These are phyloP conservation scores for Fusarium secorum DNA, from an alignment of 2,329 filamentous ascomycete genomes.

Conservation along the genomic window DNA sequence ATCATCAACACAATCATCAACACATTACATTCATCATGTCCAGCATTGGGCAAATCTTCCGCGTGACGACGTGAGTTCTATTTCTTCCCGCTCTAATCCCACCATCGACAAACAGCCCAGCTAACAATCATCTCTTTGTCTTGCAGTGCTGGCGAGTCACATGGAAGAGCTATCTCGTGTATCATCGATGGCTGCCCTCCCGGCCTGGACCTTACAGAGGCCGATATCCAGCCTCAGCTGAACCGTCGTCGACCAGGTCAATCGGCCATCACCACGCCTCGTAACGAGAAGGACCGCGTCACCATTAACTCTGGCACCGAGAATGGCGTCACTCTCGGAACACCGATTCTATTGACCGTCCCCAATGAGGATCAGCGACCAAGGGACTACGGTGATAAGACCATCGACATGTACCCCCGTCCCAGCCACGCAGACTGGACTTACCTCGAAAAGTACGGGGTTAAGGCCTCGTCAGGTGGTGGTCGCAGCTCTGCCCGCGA, in stretches of 20 bases:
- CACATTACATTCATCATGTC: slow-evolving; percentile 67
- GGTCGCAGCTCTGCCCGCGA: slow-evolving; percentile 92
- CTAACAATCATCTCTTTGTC: background rate
- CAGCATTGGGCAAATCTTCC: slow-evolving; percentile 74
- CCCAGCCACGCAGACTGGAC: slow-evolving; percentile 97
- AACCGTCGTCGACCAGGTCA: slow-evolving; percentile 90
- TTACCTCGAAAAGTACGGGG: slow-evolving; percentile 95
- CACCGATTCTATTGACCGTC: slow-evolving; percentile 87
- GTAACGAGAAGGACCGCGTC: slow-evolving; percentile 90
- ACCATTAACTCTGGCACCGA: slow-evolving; percentile 94
- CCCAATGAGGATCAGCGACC: slow-evolving; percentile 93
- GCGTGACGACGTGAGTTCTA: slow-evolving; percentile 70
- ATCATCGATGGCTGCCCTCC: slow-evolving; percentile 94
- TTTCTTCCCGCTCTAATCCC: background rate
- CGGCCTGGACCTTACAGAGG: slow-evolving; percentile 83
- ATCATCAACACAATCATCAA: background rate
- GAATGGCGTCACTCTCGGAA: slow-evolving; percentile 87
- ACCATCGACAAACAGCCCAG: background rate
- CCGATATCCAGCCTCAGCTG: slow-evolving; percentile 93
- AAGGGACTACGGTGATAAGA: slow-evolving; percentile 87
- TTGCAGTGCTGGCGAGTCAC: slow-evolving; percentile 66
- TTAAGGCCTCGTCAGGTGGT: slow-evolving; percentile 89
- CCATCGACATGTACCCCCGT: slow-evolving; percentile 90
- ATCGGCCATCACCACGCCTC: slow-evolving; percentile 86
- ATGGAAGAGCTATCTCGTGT: slow-evolving; percentile 91